Base-by-base conservation (phyloP, 1,284 basidiomycete genomes). In the Cutaneotrichosporon cyanovorans region DNA sequence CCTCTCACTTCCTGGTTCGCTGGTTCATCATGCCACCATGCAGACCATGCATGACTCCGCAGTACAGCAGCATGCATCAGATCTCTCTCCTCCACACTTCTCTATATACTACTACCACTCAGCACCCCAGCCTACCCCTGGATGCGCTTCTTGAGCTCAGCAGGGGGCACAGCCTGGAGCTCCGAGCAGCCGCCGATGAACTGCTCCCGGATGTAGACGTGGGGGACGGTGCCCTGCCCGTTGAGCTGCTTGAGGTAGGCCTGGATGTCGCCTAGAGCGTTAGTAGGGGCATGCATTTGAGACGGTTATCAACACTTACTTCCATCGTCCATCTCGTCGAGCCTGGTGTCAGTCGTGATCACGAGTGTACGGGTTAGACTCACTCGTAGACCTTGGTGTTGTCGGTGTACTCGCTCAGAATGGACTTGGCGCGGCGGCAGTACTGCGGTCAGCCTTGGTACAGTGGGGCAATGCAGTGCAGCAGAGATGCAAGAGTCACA, bases 111-210 rank as follows among this genome's bases (percentile, higher is more conserved):
- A 28, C 25, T 28, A 12, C 7, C 25, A 28, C 25, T 12, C 25
- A 28, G 7, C 25, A 12, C 12, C 25, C 8, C 12, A 28, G n/a
- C 32, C 34, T 50, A 50, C 11, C 35, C 48, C 40, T 46, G 25
- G 53, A 72, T 63, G 53, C 51, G 59, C 46, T 61, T 48, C 53
- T 67, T 59, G 48, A 72, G 49, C 53, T 66, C 48, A 28, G 48
- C 46, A 35, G 59, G 57, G 46, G 64, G 53, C 42, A 71, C 45
- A 31, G 56, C 61, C 56, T 69, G 65, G 19, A 72, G 55, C 44
- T 72, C 69, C 22, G 61, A 64, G 60, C 62, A 65, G 32, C 70
- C 70, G 34, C 70, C 70, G 45, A 72, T 66, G 60, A 68, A 68
- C 58, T 72, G 36, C 55, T 67, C 52, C 47, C 59, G 59, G 61